These are phyloP conservation scores for Podaxis pistillaris DNA, from an alignment of 768 basidiomycete genomes.

Conservation along the genomic window DNA sequence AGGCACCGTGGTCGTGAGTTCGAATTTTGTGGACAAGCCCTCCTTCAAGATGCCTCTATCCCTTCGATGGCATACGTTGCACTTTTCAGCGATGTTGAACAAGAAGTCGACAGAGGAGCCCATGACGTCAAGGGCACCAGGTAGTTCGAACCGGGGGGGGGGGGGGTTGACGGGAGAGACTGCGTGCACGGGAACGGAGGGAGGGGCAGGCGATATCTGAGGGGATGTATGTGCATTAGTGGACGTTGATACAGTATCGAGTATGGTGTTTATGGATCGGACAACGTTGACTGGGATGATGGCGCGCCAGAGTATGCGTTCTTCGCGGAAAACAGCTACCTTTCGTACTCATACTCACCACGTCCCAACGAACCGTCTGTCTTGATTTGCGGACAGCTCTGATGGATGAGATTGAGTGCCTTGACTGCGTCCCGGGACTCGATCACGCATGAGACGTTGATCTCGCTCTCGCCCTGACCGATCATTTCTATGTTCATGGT, in stretches of 20 bases:
- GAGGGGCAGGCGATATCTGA: conserved; percentile 37
- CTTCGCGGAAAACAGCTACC: conserved; percentile 62
- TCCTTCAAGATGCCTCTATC: not conserved
- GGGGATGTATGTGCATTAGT: conserved; percentile 29
- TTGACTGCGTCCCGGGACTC: conserved; percentile 29
- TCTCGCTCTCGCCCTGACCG: conserved; percentile 93
- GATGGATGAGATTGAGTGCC: conserved; percentile 16
- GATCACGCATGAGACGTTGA: conserved; percentile 95
- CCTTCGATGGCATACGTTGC: conserved; percentile 20
- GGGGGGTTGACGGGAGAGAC: conserved; percentile 26
- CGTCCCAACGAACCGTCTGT: not conserved
- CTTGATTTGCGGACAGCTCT: conserved; percentile 17
- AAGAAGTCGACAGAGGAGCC: not conserved
- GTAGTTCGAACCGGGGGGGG: conserved; percentile 24
- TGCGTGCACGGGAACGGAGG: conserved; percentile 32
- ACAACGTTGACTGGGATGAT: conserved; percentile 84
- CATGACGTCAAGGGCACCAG: conserved; percentile 16
- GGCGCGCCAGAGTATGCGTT: conserved; percentile 78
- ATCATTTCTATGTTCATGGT: conserved; percentile 99
- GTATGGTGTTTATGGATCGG: conserved; percentile 70
- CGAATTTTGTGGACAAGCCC: not conserved
- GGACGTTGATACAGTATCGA: conserved; percentile 45
- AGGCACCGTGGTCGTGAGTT: not conserved
- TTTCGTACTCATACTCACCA: not conserved
- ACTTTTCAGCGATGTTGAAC: not conserved